phyloP scores from a whole-genome alignment of 192 early-diverging fungal genomes.

The Haplosporangium gracile region DNA sequence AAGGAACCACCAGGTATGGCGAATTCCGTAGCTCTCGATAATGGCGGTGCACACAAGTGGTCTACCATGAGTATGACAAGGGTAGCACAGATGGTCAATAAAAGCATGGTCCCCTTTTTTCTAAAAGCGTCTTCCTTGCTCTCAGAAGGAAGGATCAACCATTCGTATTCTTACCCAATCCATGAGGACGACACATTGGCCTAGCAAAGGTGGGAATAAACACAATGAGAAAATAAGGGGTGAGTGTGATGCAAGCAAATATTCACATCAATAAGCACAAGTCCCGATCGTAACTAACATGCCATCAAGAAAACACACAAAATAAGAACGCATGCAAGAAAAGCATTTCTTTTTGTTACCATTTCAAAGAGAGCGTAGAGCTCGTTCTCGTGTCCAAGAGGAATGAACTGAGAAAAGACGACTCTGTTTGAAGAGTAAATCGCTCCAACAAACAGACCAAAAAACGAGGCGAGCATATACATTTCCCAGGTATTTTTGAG shows the following conservation, averaged over 20 bases:
- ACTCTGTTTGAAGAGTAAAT: slow-evolving; percentile 69
- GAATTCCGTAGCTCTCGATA: slow-evolving; percentile 32
- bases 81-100: neutral
- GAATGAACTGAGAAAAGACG: slow-evolving; percentile 74
- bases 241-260: neutral
- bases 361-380: slow-evolving; percentile 79
- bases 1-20: slow-evolving; percentile 43
- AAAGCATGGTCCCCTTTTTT: neutral
- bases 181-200: slow-evolving; percentile 32
- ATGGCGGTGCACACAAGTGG: slow-evolving; percentile 41
- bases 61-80: neutral
- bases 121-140: neutral
- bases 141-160: neutral
- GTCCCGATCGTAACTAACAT: neutral
- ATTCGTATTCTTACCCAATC: slow-evolving; percentile 29
- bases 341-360: slow-evolving; percentile 5
- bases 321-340: neutral
- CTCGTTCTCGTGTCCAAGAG: slow-evolving; percentile 75
- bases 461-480: slow-evolving; percentile 66
- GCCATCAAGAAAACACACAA: neutral
- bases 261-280: neutral
- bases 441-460: slow-evolving; percentile 74
- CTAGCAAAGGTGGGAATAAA: neutral
- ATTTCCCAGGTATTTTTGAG: slow-evolving; percentile 67
- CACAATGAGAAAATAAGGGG: neutral